Conservation (phyloP, 345 rosid genomes). For the Acer negundo region DNA sequence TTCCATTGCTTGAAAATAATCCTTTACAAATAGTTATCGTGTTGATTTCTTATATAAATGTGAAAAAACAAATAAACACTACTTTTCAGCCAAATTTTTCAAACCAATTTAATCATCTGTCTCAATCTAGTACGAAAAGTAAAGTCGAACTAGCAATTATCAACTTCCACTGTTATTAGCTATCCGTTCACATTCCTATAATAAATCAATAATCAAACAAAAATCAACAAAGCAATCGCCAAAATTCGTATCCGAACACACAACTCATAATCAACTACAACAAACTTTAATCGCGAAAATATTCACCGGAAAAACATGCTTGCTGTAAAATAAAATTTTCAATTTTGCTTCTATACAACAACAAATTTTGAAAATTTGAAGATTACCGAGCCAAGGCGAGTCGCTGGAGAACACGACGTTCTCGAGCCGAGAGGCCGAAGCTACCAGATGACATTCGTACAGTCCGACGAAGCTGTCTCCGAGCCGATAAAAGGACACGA, state of each 20-base stretch:
- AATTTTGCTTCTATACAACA: too few relatives aligned
- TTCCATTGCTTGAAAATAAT: too few relatives aligned
- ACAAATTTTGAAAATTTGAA: too few relatives aligned
- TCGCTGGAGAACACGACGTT: conserved; percentile 62
- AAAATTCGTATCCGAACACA: background rate
- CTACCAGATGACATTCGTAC: conserved; percentile 45
- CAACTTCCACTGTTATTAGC: background rate
- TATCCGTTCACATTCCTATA: background rate
- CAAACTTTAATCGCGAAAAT: too few relatives aligned
- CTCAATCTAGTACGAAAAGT: background rate
- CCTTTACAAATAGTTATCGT: background rate
- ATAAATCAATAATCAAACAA: too few relatives aligned
- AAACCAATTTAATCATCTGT: background rate
- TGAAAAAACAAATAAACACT: background rate
- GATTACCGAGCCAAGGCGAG: conserved; percentile 57
- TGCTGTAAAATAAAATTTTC: background rate
- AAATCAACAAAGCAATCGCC: too few relatives aligned
- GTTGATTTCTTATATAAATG: background rate
- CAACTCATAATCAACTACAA: background rate
- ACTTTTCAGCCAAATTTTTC: background rate
- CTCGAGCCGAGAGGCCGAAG: conserved; percentile 36
- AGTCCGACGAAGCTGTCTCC: conserved; percentile 67
- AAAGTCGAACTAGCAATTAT: background rate
- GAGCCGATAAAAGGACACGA: conserved; percentile 54
- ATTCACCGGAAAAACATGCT: too few relatives aligned